phyloP scores from a whole-genome alignment of 1,139 yeast genomes.

The Pneumocystis carinii region DNA sequence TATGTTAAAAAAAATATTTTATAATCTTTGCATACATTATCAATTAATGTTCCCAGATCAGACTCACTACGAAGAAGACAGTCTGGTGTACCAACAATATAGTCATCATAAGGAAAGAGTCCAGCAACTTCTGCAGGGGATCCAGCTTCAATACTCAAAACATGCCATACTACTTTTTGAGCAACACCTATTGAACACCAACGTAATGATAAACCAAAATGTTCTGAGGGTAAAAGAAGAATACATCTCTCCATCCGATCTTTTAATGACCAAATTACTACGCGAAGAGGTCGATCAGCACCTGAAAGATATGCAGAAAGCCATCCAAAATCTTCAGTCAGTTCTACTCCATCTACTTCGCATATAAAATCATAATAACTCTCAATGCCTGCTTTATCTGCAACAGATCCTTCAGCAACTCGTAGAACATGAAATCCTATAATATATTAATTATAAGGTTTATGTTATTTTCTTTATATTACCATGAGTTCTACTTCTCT shows the following conservation, averaged over 20 bases:
- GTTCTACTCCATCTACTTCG: conserved; percentile 42
- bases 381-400: conserved; percentile 42
- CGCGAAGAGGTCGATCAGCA: not conserved
- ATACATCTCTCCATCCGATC: not conserved
- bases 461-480: not conserved
- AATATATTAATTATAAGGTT: not conserved
- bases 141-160: conserved; percentile 53
- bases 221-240: not conserved
- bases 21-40: conserved; percentile 2
- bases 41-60: conserved; percentile 8
- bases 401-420: conserved; percentile 32
- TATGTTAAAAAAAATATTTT: not conserved
- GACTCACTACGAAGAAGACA: conserved; percentile 69
- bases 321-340: not conserved
- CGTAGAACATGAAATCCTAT: conserved; percentile 41
- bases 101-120: conserved; percentile 71
- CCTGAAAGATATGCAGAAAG: not conserved
- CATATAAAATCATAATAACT: conserved; percentile 77
- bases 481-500: not conserved
- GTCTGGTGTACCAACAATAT: conserved; percentile 76
- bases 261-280: not conserved
- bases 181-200: conserved; percentile 20
- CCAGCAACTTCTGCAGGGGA: conserved; percentile 84
- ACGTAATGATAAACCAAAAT: not conserved
- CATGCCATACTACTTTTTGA: conserved; percentile 59